phyloP scores from a whole-genome alignment of 495 filamentous ascomycete genomes.

The Penicillium odoratum region DNA sequence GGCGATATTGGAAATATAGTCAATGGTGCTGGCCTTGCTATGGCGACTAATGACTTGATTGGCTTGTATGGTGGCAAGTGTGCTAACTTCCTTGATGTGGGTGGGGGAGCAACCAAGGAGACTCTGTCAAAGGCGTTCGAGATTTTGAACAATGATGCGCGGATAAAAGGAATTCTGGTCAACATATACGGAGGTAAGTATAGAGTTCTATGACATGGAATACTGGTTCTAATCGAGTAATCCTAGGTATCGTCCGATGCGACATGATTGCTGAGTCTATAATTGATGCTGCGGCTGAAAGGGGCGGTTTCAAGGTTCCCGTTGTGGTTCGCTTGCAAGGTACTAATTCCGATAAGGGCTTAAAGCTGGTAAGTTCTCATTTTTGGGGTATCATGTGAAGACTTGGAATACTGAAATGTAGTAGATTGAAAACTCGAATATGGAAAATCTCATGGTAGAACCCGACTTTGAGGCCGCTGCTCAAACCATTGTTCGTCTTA shows the following conservation, averaged over 20 bases:
- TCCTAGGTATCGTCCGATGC: slow-evolving; percentile 34
- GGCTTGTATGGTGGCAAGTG: slow-evolving; percentile 27
- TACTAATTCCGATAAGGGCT: slow-evolving; percentile 28
- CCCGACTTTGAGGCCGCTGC: slow-evolving; percentile 32
- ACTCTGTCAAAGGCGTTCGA: slow-evolving; percentile 31
- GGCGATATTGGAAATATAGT: slow-evolving; percentile 38
- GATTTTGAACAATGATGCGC: slow-evolving; percentile 24
- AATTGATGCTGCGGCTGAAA: slow-evolving; percentile 22
- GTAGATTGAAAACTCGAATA: slow-evolving; percentile 23
- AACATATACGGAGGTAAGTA: slow-evolving; percentile 38
- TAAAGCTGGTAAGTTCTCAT: slow-evolving; percentile 23
- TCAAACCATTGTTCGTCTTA: slow-evolving; percentile 17
- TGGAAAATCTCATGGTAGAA: slow-evolving; percentile 26
- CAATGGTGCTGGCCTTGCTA: slow-evolving; percentile 37
- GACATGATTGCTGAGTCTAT: slow-evolving; percentile 40
- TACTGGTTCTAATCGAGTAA: not conserved
- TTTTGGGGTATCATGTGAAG: no score
- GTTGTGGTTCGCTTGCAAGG: slow-evolving; percentile 36
- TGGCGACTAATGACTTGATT: slow-evolving; percentile 40
- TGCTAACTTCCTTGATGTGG: slow-evolving; percentile 37
- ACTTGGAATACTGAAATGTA: not conserved
- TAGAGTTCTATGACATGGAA: no score
- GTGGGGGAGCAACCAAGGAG: slow-evolving; percentile 29
- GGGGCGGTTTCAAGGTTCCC: slow-evolving; percentile 27
- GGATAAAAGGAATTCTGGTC: slow-evolving; percentile 27